phyloP scores from a whole-genome alignment of 2,329 filamentous ascomycete species.

The Calonectria leucothoes region DNA sequence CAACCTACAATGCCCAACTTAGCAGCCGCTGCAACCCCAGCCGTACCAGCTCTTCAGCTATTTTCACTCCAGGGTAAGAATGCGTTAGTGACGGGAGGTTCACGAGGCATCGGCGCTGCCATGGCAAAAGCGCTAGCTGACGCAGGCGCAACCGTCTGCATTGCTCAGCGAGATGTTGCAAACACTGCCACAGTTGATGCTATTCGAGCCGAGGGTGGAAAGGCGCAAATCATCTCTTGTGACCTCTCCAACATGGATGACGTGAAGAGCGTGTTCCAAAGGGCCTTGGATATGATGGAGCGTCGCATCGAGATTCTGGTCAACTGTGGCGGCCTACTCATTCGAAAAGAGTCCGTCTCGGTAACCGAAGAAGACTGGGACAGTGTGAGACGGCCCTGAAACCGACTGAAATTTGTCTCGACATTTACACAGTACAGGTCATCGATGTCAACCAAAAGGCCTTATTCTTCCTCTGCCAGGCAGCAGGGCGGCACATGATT shows the following conservation, averaged over 20 bases:
- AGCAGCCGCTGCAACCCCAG: slow-evolving; percentile 3
- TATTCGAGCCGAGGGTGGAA: slow-evolving; percentile 6
- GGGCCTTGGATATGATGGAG: slow-evolving; percentile 14
- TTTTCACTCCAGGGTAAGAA: slow-evolving; percentile 24
- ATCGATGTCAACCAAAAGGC: slow-evolving; percentile 22
- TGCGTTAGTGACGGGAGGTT: slow-evolving; percentile 18
- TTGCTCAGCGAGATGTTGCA: slow-evolving; percentile 17
- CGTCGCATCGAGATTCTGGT: slow-evolving; percentile 19
- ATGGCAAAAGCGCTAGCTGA: slow-evolving; percentile 19
- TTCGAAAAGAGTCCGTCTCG: background rate
- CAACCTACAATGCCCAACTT: background rate
- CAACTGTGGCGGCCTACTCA: slow-evolving; percentile 21
- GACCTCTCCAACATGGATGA: slow-evolving; percentile 16
- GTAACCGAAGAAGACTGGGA: slow-evolving; percentile 20
- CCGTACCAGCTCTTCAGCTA: slow-evolving; percentile 15
- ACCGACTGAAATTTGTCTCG: fast-evolving
- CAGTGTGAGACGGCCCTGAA: background rate
- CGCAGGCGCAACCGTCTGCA: slow-evolving; percentile 14
- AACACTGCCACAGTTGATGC: slow-evolving; percentile 13
- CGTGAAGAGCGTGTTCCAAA: slow-evolving; percentile 16
- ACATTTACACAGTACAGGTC: background rate
- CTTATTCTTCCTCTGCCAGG: slow-evolving; percentile 21
- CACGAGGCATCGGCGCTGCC: slow-evolving; percentile 11
- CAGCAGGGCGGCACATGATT: slow-evolving; percentile 20
- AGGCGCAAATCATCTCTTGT: background rate